Percentiles rank a stretch among this genome's conserved stretches.
Conservation (phyloP, 345 rosid genomes). For the Eucalyptus polyanthemos region DNA sequence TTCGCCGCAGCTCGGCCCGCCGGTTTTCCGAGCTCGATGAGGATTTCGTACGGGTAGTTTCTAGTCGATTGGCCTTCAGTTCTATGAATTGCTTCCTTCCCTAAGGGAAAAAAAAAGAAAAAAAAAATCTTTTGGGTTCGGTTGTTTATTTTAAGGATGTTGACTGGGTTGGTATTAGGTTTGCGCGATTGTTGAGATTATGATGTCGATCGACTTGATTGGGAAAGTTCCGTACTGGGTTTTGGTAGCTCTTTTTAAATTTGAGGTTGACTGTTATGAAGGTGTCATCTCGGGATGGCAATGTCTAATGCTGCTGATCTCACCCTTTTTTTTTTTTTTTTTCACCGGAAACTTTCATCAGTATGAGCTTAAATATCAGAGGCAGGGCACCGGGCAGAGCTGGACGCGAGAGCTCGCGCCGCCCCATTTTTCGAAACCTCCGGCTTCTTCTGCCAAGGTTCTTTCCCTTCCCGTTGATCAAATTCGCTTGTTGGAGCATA, state of each 20-base stretch:
- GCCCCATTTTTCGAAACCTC: slow-evolving; percentile 36
- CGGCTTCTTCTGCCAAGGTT: slow-evolving; percentile 48
- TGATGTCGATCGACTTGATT: neutral
- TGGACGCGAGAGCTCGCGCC: slow-evolving; percentile 38
- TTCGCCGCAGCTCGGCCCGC: neutral
- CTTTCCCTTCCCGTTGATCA: neutral
- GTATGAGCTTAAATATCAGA: slow-evolving; percentile 7
- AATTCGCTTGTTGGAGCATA: neutral
- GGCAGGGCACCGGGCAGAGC: slow-evolving; percentile 22
- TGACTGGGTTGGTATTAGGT: neutral
- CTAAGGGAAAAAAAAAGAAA: fast-evolving
- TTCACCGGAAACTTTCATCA: neutral
- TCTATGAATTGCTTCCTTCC: neutral
- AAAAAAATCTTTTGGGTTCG: neutral
- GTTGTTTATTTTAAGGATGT: neutral
- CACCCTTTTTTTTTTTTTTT: neutral
- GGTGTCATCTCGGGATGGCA: neutral
- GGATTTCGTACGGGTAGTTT: neutral
- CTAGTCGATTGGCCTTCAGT: neutral
- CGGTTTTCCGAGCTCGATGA: neutral
- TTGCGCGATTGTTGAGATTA: neutral
- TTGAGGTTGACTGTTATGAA: neutral
- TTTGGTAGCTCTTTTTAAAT: neutral
- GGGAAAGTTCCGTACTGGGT: neutral
- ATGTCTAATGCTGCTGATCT: neutral